Evolutionary conservation across 2,329 filamentous ascomycete species (phyloP), one percentile per base, ranked within the genome.

Genomic region (Fusarium luffae): DNA sequence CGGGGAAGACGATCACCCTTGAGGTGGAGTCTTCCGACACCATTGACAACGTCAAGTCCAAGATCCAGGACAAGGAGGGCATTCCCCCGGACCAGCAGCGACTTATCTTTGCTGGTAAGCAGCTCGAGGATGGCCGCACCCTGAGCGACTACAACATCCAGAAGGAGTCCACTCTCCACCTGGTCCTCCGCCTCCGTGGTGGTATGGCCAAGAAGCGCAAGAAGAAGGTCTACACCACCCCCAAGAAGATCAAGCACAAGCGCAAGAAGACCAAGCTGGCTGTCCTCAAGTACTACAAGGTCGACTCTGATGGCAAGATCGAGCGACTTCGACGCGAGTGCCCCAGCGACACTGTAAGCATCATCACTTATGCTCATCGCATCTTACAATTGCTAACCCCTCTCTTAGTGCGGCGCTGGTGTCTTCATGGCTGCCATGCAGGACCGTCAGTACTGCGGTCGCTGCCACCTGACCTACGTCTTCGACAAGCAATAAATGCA

Each of bases 201-300:
- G 96, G 95, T 85, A 63, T 63, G 61, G 94, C 85, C 83, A 99
- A 99, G 94, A 98, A 98, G 93, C 91, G 97, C 86, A 99, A 99
- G 93, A 97, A 97, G 94, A 99, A 99, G 94, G 96, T 99, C 78
- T 99, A 99, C 93, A 98, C 93, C 84, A 99, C 96, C 81, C 96
- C 96, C 85, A 99, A 99, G 94, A 99, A 99, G 94, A 99, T 99
- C 92, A 99, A 99, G 96, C 96, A 99, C 92, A 99, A 99, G 94
- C 92, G 94, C 89, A 99, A 98, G 94, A 99, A 99, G 95, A 97
- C 93, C 91, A 99, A 99, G 92, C 88, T 99, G 85, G 96, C 96
- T 81, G 95, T 99, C 78, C 94, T 99, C 85, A 99, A 99, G 92
- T 99, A 99, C 93, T 99, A 99, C 93, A 99, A 99, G 93, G 96